Conservation (phyloP, 2,329 filamentous ascomycete species). For the Cryphonectria nitschkei region DNA sequence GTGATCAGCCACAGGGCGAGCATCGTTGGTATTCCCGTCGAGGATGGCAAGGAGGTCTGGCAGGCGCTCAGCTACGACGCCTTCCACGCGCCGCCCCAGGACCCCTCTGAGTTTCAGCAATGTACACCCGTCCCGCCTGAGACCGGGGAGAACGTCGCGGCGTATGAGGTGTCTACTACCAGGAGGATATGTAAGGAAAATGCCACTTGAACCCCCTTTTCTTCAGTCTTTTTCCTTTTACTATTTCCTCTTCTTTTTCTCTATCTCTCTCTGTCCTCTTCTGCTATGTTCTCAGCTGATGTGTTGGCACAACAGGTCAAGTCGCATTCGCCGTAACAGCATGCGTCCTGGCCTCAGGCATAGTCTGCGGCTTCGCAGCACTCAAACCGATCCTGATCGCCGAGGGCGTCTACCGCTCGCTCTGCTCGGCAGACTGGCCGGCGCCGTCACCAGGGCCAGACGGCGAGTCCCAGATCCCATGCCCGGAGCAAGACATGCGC, state of each 20-base stretch:
- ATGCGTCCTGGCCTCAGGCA: conserved; percentile 67
- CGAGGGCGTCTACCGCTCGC: conserved; percentile 59
- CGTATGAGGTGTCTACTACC: conserved; percentile 38
- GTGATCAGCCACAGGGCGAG: neutral
- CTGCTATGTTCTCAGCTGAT: neutral
- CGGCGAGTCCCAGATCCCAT: conserved; percentile 42
- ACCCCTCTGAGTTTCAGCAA: neutral
- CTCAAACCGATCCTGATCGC: conserved; percentile 65
- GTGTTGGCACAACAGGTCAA: conserved; percentile 55
- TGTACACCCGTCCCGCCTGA: conserved; percentile 21
- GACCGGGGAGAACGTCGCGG: conserved; percentile 31
- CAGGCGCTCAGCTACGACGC: conserved; percentile 26
- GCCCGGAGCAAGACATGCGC: conserved; percentile 53
- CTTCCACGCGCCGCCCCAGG: conserved; percentile 17
- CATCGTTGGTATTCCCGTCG: conserved; percentile 3
- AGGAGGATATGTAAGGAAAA: conserved; percentile 37
- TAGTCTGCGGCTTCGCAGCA: conserved; percentile 68
- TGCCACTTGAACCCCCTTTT: neutral
- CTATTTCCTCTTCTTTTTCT: too few species aligned
- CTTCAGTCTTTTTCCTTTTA: neutral
- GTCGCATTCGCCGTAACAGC: conserved; percentile 65
- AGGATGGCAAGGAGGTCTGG: conserved; percentile 25
- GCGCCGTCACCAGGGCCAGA: neutral
- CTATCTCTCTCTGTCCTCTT: too few species aligned
- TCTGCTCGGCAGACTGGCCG: conserved; percentile 45